Evolutionary conservation across 2,329 filamentous ascomycete genomes (phyloP), one percentile per base, ranked within the genome.

Genomic region (Podosphaera xanthii): DNA sequence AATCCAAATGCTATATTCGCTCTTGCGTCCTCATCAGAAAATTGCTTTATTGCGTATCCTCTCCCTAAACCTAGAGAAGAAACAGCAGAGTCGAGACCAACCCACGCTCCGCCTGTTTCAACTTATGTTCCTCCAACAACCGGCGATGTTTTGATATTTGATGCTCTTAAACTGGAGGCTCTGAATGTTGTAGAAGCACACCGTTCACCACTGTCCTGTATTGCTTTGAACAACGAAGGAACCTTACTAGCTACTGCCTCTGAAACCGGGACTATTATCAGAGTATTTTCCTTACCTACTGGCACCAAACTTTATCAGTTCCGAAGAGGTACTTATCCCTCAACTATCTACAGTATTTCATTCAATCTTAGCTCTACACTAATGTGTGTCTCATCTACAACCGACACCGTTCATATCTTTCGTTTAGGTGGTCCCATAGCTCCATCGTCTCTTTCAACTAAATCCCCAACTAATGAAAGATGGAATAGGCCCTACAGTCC

Each of bases 311-410:
- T 98, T 22, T 97, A 90, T 70, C 91, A 98, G 69, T 98, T 98
- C 72, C 82, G 92, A 61, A 82, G 92, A 63, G 92, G 92, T 50
- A 96, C 91, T 2, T 96, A 96, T 71, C 92, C 92, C 0, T 90
- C 90, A 1, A 85, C 87, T 48, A 98, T 98, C 65, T 96, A 90
- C 73, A 94, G 89, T 79, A 96, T 98, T 89, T 94, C 90, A 0
- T 98, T 98, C 73, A 98, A 98, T 71, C 83, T 89, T 57, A 89
- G 86, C 61, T 94, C 90, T 2, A 95, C 90, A 1, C 76, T 98
- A 9, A 79, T 98, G 42, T 96, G 90, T 67, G 90, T 98, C 48
- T 97, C 92, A 4, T 97, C 91, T 2, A 90, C 89, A 1, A 94
- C 90, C 0, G 92, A 98, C 67, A 98, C 92, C 0, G 84, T 98